Evolutionary conservation across 2,329 filamentous ascomycete genomes (phyloP).

Genomic region (Thermoascus crustaceus): DNA sequence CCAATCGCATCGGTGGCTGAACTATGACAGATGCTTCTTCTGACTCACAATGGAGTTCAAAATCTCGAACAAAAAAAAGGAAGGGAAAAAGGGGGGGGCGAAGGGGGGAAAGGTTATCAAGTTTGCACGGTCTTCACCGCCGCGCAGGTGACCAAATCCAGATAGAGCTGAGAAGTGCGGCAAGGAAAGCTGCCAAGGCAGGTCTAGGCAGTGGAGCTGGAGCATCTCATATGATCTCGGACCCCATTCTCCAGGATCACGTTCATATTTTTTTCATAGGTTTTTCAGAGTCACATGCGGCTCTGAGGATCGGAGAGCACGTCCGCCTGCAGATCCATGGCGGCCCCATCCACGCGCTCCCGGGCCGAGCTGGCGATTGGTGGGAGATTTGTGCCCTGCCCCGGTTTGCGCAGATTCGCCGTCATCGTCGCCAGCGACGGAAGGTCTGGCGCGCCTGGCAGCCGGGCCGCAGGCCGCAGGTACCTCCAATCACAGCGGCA

Average conservation of each 20-base stretch:
- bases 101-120: not conserved
- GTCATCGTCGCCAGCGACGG: not conserved
- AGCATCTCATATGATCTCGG: too few relatives aligned
- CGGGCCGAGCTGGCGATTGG: not conserved
- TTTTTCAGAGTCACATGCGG: too few relatives aligned
- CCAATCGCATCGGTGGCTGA: too few relatives aligned
- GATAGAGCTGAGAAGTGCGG: not conserved
- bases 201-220: too few relatives aligned
- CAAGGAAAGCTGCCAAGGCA: too few relatives aligned
- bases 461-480: not conserved
- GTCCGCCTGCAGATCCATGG: not conserved
- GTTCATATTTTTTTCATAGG: too few relatives aligned
- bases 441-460: constrained; percentile 1
- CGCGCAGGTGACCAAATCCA: not conserved
- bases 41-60: too few relatives aligned
- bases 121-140: too few relatives aligned
- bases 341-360: not conserved
- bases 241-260: too few relatives aligned
- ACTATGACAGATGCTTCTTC: too few relatives aligned
- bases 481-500: not conserved
- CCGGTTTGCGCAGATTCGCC: not conserved
- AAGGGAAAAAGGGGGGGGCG: not conserved
- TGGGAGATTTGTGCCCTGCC: not conserved
- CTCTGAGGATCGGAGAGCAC: not conserved
- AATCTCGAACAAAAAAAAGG: not conserved